Conservation (phyloP, 2,329 filamentous ascomycete genomes). For the Colletotrichum kahawae region DNA sequence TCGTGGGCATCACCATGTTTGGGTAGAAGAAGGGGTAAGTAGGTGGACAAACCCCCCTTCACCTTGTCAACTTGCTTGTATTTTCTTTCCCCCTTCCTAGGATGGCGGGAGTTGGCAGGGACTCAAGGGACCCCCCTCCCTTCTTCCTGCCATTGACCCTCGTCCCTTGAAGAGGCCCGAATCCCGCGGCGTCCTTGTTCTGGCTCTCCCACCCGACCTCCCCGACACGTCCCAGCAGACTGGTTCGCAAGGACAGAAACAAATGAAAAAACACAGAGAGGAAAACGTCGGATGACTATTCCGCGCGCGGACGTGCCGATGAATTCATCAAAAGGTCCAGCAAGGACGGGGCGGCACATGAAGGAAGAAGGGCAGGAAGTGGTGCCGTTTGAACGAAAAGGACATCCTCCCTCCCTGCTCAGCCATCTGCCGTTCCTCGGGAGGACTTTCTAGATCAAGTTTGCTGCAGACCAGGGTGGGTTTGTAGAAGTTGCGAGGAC, state of each 20-base stretch:
- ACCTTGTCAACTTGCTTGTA: background rate
- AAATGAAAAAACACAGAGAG: background rate
- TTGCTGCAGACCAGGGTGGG: background rate
- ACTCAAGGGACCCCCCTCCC: background rate
- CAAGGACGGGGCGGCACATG: background rate
- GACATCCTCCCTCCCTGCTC: background rate
- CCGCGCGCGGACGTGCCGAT: background rate
- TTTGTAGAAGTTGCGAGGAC: background rate
- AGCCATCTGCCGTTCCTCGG: background rate
- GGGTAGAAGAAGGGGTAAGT: background rate
- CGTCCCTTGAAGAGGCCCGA: background rate
- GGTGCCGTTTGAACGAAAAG: background rate
- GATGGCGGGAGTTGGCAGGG: background rate
- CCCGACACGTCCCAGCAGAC: background rate
- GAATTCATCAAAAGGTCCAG: background rate
- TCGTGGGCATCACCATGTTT: background rate
- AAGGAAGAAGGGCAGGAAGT: background rate
- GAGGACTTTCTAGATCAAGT: background rate
- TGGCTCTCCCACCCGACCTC: background rate
- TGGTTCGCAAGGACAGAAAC: background rate
- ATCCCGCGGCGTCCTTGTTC: background rate
- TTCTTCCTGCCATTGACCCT: background rate
- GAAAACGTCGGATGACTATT: background rate
- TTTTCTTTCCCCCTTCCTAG: background rate
- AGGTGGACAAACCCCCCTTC: background rate